Evolutionary conservation across 331 rosid species (phyloP).

Genomic region (Dryas integrifolia): DNA sequence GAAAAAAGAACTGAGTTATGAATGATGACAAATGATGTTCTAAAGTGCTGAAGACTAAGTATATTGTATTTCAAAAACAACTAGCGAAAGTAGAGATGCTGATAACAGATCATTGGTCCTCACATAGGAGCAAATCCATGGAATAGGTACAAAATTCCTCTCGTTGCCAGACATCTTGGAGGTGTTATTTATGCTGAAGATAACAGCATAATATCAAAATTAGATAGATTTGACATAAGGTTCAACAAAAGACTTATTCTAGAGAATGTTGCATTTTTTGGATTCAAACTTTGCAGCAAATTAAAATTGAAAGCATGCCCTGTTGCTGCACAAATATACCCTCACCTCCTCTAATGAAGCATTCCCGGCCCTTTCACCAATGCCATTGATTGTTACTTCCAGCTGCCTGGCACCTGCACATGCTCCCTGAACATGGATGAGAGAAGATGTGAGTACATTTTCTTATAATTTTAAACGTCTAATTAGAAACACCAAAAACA

Average conservation of each 20-base stretch:
- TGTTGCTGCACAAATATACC: not conserved
- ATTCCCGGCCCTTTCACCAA: constrained; percentile 99
- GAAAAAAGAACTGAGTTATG: not conserved
- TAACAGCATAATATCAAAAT: not conserved
- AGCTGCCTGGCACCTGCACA: constrained; percentile 89
- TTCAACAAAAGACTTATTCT: not conserved
- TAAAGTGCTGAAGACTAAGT: not conserved
- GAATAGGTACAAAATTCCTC: not conserved
- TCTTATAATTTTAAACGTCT: not conserved
- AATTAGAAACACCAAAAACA: not conserved
- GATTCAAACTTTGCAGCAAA: not conserved
- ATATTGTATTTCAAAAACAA: not conserved
- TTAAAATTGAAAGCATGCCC: constrained; percentile 1
- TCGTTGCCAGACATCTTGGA: not conserved
- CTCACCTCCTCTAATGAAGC: constrained; percentile 93
- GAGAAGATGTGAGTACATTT: constrained; percentile 14
- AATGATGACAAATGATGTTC: too few relatives aligned
- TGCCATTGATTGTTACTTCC: constrained; percentile 96
- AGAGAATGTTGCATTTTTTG: not conserved
- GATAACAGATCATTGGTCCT: not conserved
- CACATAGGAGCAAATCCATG: not conserved
- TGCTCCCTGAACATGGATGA: constrained; percentile 72
- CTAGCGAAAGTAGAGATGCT: not conserved
- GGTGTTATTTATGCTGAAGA: not conserved
- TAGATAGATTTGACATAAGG: not conserved